Conservation (phyloP, 257 asterid species). For the Solanum chiquidenum region DNA sequence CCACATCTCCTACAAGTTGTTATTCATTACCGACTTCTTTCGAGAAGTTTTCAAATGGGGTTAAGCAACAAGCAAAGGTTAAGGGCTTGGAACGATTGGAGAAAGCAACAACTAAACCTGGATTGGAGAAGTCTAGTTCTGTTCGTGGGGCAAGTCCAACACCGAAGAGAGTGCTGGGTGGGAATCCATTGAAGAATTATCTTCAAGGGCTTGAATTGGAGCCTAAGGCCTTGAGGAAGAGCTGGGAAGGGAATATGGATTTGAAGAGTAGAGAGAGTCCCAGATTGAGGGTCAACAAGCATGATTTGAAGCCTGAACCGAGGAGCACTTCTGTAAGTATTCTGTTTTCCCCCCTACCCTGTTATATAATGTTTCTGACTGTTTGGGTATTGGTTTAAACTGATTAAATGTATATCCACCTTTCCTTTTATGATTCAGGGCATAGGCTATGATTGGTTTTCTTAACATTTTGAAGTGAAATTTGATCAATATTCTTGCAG, state of each 20-base stretch:
- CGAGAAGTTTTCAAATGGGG: slow-evolving; percentile 80
- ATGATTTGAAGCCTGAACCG: slow-evolving; percentile 48
- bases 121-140: slow-evolving; percentile 44
- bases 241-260: slow-evolving; percentile 97
- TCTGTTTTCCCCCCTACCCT: background rate
- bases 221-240: slow-evolving; percentile 85
- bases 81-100: slow-evolving; percentile 71
- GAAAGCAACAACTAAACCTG: slow-evolving; percentile 35
- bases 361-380: background rate
- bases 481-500: background rate
- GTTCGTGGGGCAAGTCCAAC: slow-evolving; percentile 31
- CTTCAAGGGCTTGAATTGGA: slow-evolving; percentile 72
- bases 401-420: background rate
- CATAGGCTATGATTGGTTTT: background rate
- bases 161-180: slow-evolving; percentile 34
- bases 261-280: slow-evolving; percentile 78
- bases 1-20: slow-evolving; percentile 90
- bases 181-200: slow-evolving; percentile 50
- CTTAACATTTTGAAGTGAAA: background rate
- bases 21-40: slow-evolving; percentile 88
- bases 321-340: slow-evolving; percentile 71
- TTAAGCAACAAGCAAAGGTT: slow-evolving; percentile 66
- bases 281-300: slow-evolving; percentile 48
- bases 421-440: background rate
- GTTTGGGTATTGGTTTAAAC: background rate